Percentiles rank a stretch among this genome's conserved stretches.
These are phyloP conservation scores for Ogataea philodendri DNA, from an alignment of 805 yeast genomes.

Conservation along the genomic window DNA sequence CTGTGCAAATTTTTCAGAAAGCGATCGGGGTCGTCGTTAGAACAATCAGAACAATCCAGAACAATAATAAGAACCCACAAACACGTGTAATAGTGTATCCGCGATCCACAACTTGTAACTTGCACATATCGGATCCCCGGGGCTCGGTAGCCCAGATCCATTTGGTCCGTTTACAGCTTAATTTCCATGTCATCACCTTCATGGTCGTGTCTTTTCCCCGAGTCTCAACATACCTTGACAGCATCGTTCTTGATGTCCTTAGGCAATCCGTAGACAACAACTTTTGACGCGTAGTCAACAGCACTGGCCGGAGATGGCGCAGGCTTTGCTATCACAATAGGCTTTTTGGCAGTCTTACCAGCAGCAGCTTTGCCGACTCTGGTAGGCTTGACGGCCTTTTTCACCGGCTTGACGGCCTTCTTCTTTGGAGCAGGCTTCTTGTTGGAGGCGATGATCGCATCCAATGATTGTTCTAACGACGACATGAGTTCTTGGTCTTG, in stretches of 20 bases:
- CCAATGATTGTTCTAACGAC: conserved; percentile 88
- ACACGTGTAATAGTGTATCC: neutral
- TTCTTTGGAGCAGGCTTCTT: conserved; percentile 34
- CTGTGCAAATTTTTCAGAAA: conserved; percentile 3
- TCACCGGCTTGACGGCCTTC: conserved; percentile 30
- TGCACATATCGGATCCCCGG: conserved; percentile 15
- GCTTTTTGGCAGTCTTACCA: conserved; percentile 13
- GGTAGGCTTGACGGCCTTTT: conserved; percentile 31
- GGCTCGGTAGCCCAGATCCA: conserved; percentile 13
- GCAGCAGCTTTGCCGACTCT: conserved; percentile 33
- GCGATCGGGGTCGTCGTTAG: conserved; percentile 13
- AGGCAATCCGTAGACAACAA: conserved; percentile 65
- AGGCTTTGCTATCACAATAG: conserved; percentile 20
- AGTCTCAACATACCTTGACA: conserved; percentile 44
- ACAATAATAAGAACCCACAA: neutral
- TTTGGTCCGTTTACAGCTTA: conserved; percentile 3
- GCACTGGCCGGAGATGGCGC: conserved; percentile 22
- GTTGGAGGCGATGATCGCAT: conserved; percentile 79
- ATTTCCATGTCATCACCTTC: conserved; percentile 1
- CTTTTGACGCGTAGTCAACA: conserved; percentile 64
- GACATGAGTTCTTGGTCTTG: conserved; percentile 48
- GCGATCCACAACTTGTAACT: conserved; percentile 2
- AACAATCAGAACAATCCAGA: conserved; percentile 8
- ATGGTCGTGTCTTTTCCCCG: conserved; percentile 1
- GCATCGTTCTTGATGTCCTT: conserved; percentile 80